phyloP scores from a whole-genome alignment of 2,329 filamentous ascomycete species.

The Exophiala sideris region DNA sequence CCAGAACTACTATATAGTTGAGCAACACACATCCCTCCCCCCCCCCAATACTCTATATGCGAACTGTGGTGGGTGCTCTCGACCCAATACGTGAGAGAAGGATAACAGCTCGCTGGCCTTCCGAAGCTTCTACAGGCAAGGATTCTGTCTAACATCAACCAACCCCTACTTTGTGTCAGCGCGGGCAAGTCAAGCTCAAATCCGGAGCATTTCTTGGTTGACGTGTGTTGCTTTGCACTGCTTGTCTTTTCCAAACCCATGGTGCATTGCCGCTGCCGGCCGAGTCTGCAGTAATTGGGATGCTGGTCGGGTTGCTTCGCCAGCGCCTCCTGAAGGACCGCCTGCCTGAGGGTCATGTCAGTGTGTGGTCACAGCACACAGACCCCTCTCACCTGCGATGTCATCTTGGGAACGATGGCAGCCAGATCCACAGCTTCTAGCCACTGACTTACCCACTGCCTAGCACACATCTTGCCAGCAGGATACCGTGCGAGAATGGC shows the following conservation, averaged over 20 bases:
- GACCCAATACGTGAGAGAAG: slow-evolving; percentile 3
- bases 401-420: too few relatives aligned
- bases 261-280: slow-evolving; percentile 2
- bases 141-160: slow-evolving; percentile 1
- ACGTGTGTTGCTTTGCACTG: slow-evolving; percentile 4
- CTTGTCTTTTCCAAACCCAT: slow-evolving; percentile 9
- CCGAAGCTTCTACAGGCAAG: slow-evolving; percentile 1
- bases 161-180: background rate
- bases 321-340: background rate
- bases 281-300: slow-evolving; percentile 1
- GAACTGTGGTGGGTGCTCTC: background rate
- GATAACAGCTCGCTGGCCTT: background rate
- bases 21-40: too few relatives aligned
- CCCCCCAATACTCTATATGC: background rate
- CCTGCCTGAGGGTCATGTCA: background rate
- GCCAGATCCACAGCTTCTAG: too few relatives aligned
- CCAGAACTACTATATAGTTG: too few relatives aligned
- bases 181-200: background rate
- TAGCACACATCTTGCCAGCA: too few relatives aligned
- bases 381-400: slow-evolving; percentile 1
- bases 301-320: slow-evolving; percentile 1
- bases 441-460: too few relatives aligned
- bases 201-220: background rate
- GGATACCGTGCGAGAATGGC: too few relatives aligned
- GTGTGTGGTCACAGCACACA: background rate